These are phyloP conservation scores for Andrographis paniculata DNA, from an alignment of 305 asterid species.

Conservation along the genomic window DNA sequence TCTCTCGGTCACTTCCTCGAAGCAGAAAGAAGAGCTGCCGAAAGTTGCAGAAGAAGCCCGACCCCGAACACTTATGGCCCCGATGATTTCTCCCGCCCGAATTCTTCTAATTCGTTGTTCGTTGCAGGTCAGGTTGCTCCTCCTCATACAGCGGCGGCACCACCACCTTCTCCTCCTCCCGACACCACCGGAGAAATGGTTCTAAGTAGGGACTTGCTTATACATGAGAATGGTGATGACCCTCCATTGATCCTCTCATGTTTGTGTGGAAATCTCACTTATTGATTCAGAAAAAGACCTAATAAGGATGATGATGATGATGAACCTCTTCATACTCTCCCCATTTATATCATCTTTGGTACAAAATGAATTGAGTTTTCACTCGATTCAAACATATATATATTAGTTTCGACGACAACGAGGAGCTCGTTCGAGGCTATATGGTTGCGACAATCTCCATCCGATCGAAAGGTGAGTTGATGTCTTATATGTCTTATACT, in stretches of 20 bases:
- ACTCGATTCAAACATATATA: conserved; percentile 14
- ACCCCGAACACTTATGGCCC: conserved; percentile 23
- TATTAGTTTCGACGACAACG: too few species aligned
- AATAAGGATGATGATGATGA: not conserved
- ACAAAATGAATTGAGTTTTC: conserved; percentile 20
- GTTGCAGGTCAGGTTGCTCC: conserved; percentile 41
- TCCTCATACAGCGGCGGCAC: conserved; percentile 21
- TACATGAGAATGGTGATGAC: conserved; percentile 32
- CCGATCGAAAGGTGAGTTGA: too few species aligned
- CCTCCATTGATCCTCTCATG: conserved; percentile 43
- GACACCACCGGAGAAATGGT: conserved; percentile 17
- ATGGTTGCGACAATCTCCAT: too few species aligned
- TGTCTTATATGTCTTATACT: not conserved
- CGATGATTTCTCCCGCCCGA: conserved; percentile 41
- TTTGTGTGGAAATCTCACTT: conserved; percentile 44
- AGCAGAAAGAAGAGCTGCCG: conserved; percentile 48
- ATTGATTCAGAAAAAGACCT: too few species aligned
- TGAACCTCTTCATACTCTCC: too few species aligned
- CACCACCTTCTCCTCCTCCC: too few species aligned
- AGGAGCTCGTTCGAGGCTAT: too few species aligned
- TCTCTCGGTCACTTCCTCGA: conserved; percentile 68
- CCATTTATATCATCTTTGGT: conserved; percentile 2
- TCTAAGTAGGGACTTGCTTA: conserved; percentile 27
- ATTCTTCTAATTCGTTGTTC: conserved; percentile 32
- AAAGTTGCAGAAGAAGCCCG: conserved; percentile 19